These are phyloP conservation scores for Blastobotrys americana DNA, from an alignment of 805 yeast species.

Conservation along the genomic window DNA sequence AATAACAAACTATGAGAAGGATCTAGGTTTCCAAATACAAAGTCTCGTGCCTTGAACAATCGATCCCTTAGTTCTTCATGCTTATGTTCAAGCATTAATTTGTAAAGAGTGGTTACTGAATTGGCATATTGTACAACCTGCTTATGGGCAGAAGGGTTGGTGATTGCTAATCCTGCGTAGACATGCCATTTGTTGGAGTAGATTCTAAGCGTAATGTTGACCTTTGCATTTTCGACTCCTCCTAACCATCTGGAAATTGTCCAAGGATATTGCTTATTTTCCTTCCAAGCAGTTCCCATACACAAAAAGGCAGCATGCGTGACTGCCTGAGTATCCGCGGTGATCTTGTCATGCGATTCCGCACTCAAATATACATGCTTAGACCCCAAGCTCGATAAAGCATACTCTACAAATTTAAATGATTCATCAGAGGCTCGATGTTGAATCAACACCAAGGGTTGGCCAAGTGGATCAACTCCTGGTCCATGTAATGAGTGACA, in stretches of 20 bases:
- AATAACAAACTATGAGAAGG: constrained; percentile 51
- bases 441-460: constrained; percentile 80
- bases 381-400: constrained; percentile 70
- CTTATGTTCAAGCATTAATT: constrained; percentile 70
- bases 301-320: constrained; percentile 95
- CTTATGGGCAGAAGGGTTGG: constrained; percentile 88
- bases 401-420: constrained; percentile 51
- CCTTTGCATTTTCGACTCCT: constrained; percentile 92
- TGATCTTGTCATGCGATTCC: constrained; percentile 85
- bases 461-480: constrained; percentile 77
- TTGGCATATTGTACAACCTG: constrained; percentile 86
- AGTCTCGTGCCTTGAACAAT: constrained; percentile 57
- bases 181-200: constrained; percentile 96
- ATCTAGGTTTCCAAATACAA: constrained; percentile 60
- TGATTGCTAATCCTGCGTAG: constrained; percentile 93
- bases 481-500: constrained; percentile 96
- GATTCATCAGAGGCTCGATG: constrained; percentile 58
- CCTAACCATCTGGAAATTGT: constrained; percentile 75
- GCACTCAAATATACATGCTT: constrained; percentile 71
- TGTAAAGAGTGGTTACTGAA: constrained; percentile 74
- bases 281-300: constrained; percentile 96
- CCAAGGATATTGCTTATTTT: constrained; percentile 85
- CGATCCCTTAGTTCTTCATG: constrained; percentile 52
- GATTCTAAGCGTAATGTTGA: constrained; percentile 84
- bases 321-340: constrained; percentile 98